Conservation (phyloP, 495 filamentous ascomycete genomes). For the Penicillium atrosanguineum region DNA sequence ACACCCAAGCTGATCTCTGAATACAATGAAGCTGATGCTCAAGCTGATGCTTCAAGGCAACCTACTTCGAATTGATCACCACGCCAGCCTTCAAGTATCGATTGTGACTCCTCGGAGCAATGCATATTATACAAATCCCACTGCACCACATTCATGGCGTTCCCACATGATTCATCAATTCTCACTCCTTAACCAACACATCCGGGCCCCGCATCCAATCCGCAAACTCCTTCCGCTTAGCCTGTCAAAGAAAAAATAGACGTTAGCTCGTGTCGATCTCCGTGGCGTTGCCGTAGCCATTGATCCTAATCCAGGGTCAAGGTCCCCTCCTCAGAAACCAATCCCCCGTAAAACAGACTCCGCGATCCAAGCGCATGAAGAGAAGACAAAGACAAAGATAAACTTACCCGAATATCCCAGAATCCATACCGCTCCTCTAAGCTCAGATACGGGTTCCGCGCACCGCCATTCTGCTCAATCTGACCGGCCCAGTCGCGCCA, state of each 20-base stretch:
- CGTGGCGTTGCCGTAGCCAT: background rate
- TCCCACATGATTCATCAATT: background rate
- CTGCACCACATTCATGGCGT: background rate
- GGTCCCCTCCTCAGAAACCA: slow-evolving; percentile 1
- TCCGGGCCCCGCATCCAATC: slow-evolving; percentile 61
- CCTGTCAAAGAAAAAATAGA: slow-evolving; percentile 40
- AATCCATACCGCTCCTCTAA: slow-evolving; percentile 66
- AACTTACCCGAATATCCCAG: slow-evolving; percentile 63
- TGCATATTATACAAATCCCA: slow-evolving; percentile 24
- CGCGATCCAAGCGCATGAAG: slow-evolving; percentile 26
- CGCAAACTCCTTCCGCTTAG: slow-evolving; percentile 72
- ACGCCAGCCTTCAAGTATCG: background rate
- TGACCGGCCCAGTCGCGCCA: slow-evolving; percentile 83
- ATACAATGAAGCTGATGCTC: background rate
- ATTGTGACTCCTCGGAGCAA: slow-evolving; percentile 18
- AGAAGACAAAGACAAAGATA: slow-evolving; percentile 39
- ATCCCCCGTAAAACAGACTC: background rate
- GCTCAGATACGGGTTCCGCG: slow-evolving; percentile 47
- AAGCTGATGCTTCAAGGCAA: too few species aligned
- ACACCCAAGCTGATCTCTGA: background rate
- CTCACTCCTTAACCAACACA: slow-evolving; percentile 24
- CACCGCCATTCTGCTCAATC: slow-evolving; percentile 66
- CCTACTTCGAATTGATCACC: background rate
- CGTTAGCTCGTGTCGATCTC: slow-evolving; percentile 5
- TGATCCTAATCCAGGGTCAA: background rate